Evolutionary conservation across 1,284 basidiomycete species (phyloP).

Genomic region (Trametes versicolor): DNA sequence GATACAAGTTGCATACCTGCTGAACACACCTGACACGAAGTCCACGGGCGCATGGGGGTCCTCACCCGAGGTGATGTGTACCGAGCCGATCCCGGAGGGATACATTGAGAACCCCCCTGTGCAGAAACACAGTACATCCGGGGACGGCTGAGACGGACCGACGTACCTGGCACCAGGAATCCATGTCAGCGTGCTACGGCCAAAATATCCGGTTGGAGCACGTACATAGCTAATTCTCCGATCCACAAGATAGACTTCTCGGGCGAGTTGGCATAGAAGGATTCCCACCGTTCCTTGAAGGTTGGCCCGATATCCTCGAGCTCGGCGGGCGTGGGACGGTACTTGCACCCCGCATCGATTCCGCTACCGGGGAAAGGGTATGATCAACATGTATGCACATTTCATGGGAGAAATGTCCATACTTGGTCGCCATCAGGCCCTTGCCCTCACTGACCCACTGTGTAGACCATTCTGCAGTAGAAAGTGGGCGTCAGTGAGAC

Average conservation of each 20-base stretch:
- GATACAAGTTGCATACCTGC: constrained; percentile 4
- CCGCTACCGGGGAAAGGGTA: constrained; percentile 44
- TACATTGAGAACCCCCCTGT: constrained; percentile 39
- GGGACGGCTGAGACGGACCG: not conserved
- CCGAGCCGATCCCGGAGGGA: constrained; percentile 51
- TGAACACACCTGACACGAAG: constrained; percentile 44
- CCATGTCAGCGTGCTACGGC: not conserved
- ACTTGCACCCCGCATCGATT: constrained; percentile 56
- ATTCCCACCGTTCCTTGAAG: constrained; percentile 51
- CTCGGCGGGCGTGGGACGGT: constrained; percentile 54
- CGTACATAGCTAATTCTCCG: constrained; percentile 24
- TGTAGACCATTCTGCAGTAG: constrained; percentile 45
- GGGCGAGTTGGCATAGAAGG: constrained; percentile 50
- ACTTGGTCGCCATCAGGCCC: constrained; percentile 61
- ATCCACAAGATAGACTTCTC: constrained; percentile 56
- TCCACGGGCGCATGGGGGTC: constrained; percentile 48
- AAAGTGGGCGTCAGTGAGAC: not conserved
- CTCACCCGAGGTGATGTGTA: constrained; percentile 53
- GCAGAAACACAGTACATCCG: constrained; percentile 10
- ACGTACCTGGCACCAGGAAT: constrained; percentile 5
- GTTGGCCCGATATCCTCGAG: constrained; percentile 52
- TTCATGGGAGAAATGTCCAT: constrained; percentile 11
- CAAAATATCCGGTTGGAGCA: not conserved
- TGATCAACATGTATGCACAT: not conserved
- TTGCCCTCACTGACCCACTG: constrained; percentile 54